A percentile compares a stretch with the other conserved stretches of the same genome.
These are phyloP conservation scores for Syncephalastrum racemosum DNA, from an alignment of 371 early-diverging fungal genomes.

Conservation along the genomic window DNA sequence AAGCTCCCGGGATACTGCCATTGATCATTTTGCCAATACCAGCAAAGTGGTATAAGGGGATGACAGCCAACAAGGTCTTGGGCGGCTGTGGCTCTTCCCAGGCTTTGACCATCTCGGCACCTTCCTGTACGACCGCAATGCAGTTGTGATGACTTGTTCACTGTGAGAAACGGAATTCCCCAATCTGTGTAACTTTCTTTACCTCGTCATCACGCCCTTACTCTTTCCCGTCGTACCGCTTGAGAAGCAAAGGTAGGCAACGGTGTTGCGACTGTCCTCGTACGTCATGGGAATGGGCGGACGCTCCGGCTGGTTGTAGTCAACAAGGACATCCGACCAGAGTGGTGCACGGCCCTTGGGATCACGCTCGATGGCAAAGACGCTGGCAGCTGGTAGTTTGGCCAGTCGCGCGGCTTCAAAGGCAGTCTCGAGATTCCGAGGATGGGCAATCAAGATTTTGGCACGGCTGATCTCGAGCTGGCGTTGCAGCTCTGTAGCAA, in stretches of 20 bases:
- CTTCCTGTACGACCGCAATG: constrained; percentile 13
- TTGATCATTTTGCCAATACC: constrained; percentile 7
- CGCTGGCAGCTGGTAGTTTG: constrained; percentile 29
- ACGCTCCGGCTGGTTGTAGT: constrained; percentile 3
- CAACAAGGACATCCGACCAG: constrained; percentile 12
- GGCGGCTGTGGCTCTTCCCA: background rate
- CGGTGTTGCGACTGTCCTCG: constrained; percentile 8
- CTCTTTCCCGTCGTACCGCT: constrained; percentile 28
- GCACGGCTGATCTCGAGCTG: constrained; percentile 68
- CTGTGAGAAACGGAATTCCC: background rate
- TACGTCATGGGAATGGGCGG: constrained; percentile 7
- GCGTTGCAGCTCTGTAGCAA: constrained; percentile 62
- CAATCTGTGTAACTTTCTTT: background rate
- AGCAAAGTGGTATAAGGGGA: constrained; percentile 14
- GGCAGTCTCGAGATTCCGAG: constrained; percentile 39
- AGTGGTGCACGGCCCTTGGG: constrained; percentile 9
- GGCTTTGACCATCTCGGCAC: background rate
- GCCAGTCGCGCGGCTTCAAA: constrained; percentile 48
- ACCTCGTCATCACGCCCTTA: constrained; percentile 26
- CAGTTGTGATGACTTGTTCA: constrained; percentile 8
- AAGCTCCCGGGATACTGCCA: background rate
- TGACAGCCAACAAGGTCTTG: background rate
- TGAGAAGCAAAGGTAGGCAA: constrained; percentile 20
- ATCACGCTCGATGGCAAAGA: constrained; percentile 10
- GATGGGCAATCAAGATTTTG: constrained; percentile 47